These are phyloP conservation scores for Naganishia onofrii DNA, from an alignment of 768 basidiomycete genomes.

Conservation along the genomic window DNA sequence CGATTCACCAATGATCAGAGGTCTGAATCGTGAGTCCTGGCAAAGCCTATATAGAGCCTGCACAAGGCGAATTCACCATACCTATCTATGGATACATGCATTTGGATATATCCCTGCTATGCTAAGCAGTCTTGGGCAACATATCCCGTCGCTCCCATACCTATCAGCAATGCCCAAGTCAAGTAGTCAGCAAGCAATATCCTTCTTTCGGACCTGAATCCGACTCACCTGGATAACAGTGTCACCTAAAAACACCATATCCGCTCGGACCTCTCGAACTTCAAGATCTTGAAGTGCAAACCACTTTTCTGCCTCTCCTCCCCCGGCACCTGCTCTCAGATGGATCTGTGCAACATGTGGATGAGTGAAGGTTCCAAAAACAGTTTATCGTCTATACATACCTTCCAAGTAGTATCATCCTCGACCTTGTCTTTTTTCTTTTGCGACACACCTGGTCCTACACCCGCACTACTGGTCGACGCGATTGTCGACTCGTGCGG, in stretches of 20 bases:
- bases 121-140: background rate
- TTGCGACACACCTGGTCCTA: constrained; percentile 35
- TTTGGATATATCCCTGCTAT: background rate
- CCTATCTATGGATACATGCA: constrained; percentile 2
- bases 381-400: constrained; percentile 36
- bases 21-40: background rate
- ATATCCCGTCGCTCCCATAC: constrained; percentile 51
- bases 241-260: constrained; percentile 97
- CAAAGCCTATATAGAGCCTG: background rate
- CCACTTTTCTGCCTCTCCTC: constrained; percentile 86
- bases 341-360: constrained; percentile 31
- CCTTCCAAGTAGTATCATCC: constrained; percentile 88
- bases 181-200: background rate
- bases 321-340: constrained; percentile 58
- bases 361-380: constrained; percentile 6
- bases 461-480: constrained; percentile 64
- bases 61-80: background rate
- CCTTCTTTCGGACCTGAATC: too few relatives aligned
- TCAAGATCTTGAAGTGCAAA: constrained; percentile 93
- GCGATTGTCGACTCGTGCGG: constrained; percentile 92
- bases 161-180: background rate
- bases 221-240: constrained; percentile 80
- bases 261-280: constrained; percentile 91
- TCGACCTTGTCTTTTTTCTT: constrained; percentile 60
- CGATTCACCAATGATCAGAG: too few relatives aligned